Evolutionary conservation across 306 rosid genomes (phyloP).

Genomic region (Hippophae tibetana): DNA sequence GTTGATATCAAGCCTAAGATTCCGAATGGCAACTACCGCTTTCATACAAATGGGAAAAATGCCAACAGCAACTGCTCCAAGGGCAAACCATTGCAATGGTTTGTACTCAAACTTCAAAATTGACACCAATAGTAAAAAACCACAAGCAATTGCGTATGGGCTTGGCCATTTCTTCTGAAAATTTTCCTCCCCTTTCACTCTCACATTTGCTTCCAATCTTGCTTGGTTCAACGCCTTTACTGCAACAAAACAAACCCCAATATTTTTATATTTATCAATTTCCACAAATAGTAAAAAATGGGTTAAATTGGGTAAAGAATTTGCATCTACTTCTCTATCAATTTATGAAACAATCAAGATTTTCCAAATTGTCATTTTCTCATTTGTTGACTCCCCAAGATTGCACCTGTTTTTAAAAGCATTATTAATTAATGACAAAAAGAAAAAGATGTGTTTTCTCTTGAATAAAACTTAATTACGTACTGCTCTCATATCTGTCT

Average conservation of each 20-base stretch:
- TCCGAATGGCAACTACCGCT: conserved; percentile 38
- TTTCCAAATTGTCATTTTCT: not conserved
- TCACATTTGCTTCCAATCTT: conserved; percentile 64
- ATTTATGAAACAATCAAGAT: not conserved
- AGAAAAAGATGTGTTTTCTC: no score
- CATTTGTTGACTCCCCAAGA: not conserved
- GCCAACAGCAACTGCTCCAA: conserved; percentile 66
- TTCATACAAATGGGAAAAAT: conserved; percentile 42
- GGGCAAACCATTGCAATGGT: conserved; percentile 55
- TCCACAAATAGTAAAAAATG: not conserved
- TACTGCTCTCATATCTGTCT: no score
- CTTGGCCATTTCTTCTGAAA: conserved; percentile 70
- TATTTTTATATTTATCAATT: not conserved
- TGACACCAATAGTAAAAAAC: conserved; percentile 47
- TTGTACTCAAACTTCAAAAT: conserved; percentile 44
- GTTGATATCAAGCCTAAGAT: conserved; percentile 59
- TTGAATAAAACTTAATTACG: no score
- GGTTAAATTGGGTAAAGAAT: not conserved
- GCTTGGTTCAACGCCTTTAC: conserved; percentile 74
- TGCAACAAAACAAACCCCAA: conserved; percentile 26
- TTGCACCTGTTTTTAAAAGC: not conserved
- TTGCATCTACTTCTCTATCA: not conserved
- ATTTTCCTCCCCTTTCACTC: conserved; percentile 43
- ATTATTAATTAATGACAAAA: no score
- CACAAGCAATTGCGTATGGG: conserved; percentile 51